phyloP scores from a whole-genome alignment of 2,329 filamentous ascomycete species.

The Scedosporium minutisporum region DNA sequence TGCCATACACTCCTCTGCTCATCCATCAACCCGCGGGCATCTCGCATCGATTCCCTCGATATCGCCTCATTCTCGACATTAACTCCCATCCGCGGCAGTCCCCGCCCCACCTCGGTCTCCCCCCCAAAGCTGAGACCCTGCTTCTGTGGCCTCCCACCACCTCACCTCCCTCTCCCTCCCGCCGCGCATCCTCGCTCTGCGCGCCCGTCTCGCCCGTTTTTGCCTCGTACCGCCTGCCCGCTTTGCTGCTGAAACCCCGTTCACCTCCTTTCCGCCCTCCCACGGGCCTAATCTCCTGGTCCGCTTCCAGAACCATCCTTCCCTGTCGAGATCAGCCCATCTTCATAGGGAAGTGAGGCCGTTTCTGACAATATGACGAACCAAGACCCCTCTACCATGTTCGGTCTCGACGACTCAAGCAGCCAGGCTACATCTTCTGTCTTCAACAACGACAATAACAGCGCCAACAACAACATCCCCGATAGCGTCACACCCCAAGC shows the following conservation, averaged over 20 bases:
- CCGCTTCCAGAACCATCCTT: neutral
- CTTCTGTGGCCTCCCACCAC: neutral
- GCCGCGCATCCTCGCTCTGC: conserved; percentile 8
- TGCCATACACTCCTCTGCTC: neutral
- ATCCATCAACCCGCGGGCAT: neutral
- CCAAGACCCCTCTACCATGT: conserved; percentile 31
- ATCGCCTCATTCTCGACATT: neutral
- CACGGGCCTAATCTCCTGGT: neutral
- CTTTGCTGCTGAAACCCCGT: neutral
- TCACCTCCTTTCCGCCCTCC: neutral
- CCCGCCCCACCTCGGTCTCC: neutral
- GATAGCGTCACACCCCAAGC: conserved; percentile 11
- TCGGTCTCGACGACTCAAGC: conserved; percentile 33
- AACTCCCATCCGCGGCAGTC: neutral
- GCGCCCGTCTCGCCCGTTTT: neutral
- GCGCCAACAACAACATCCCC: conserved; percentile 6
- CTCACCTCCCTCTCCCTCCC: neutral
- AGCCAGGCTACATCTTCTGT: conserved; percentile 19
- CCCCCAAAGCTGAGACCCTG: conserved; percentile 1
- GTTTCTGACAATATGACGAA: conserved; percentile 24
- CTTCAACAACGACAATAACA: conserved; percentile 18
- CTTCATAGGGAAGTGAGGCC: conserved; percentile 10
- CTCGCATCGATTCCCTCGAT: neutral
- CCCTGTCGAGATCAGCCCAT: conserved; percentile 14
- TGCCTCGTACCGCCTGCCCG: neutral